These are phyloP conservation scores for Orbilia javanica DNA, from an alignment of 2,329 filamentous ascomycete species.

Conservation along the genomic window DNA sequence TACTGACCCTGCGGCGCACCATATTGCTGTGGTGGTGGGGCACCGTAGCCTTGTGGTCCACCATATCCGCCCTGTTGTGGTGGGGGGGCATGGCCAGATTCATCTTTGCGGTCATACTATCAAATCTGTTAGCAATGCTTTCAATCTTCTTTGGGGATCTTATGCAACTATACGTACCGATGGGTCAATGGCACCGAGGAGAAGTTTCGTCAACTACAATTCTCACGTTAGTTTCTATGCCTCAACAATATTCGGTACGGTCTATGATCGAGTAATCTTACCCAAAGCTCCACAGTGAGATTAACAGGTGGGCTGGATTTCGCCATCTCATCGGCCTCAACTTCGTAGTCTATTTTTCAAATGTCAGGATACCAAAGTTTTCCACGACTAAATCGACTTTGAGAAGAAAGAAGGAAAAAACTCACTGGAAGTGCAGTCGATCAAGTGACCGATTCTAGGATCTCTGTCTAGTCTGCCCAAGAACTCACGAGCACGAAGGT, in stretches of 20 bases:
- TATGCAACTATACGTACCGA: slow-evolving; percentile 66
- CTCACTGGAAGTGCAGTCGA: slow-evolving; percentile 78
- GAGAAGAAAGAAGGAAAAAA: slow-evolving; percentile 55
- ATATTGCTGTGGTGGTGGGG: slow-evolving; percentile 60
- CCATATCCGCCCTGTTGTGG: slow-evolving; percentile 23
- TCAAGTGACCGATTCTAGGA: slow-evolving; percentile 72
- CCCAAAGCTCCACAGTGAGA: slow-evolving; percentile 75
- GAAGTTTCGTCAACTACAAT: slow-evolving; percentile 69
- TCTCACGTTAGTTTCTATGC: not conserved
- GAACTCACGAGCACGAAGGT: slow-evolving; percentile 75
- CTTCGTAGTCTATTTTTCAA: slow-evolving; percentile 72
- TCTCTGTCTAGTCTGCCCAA: slow-evolving; percentile 75
- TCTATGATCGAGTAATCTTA: slow-evolving; percentile 59
- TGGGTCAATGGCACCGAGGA: slow-evolving; percentile 76
- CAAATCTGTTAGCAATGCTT: slow-evolving; percentile 58
- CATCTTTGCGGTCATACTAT: slow-evolving; percentile 64
- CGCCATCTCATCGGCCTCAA: slow-evolving; percentile 76
- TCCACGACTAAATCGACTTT: not conserved
- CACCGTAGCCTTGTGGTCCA: slow-evolving; percentile 61
- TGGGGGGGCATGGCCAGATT: slow-evolving; percentile 62
- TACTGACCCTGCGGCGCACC: slow-evolving; percentile 62
- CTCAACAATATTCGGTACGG: not conserved
- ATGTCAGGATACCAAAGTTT: slow-evolving; percentile 12
- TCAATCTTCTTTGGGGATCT: slow-evolving; percentile 57
- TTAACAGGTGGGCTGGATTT: slow-evolving; percentile 73